phyloP scores from a whole-genome alignment of 352 stramenopile genomes.

The Halophytophthora polymorphica region DNA sequence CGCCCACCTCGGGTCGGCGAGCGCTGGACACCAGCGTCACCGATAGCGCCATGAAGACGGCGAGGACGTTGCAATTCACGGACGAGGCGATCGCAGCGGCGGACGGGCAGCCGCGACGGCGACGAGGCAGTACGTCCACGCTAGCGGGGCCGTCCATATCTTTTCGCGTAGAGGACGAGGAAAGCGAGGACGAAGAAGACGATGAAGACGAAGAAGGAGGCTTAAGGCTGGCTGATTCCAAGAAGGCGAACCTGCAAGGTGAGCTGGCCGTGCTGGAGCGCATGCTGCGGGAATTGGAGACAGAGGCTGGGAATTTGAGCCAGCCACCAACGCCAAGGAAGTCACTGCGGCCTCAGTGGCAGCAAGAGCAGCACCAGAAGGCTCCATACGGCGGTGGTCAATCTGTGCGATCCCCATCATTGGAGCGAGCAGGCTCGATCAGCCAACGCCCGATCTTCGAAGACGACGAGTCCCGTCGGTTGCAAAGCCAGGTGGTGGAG shows the following conservation, averaged over 20 bases:
- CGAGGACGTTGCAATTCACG: slow-evolving; percentile 18
- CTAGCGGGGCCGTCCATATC: slow-evolving; percentile 13
- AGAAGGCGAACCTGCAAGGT: slow-evolving; percentile 25
- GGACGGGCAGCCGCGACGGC: slow-evolving; percentile 10
- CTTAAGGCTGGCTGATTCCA: not conserved
- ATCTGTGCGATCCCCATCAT: slow-evolving; percentile 2
- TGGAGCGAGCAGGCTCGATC: not conserved
- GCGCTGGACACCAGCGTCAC: not conserved
- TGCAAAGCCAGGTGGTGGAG: not conserved
- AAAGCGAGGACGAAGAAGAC: slow-evolving; percentile 13
- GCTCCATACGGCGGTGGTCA: not conserved
- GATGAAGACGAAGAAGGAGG: slow-evolving; percentile 3
- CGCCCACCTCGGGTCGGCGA: not conserved
- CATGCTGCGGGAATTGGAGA: slow-evolving; percentile 39
- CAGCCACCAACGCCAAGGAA: slow-evolving; percentile 18
- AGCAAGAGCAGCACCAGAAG: slow-evolving; percentile 9
- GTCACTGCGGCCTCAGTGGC: slow-evolving; percentile 2
- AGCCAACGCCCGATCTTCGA: slow-evolving; percentile 1
- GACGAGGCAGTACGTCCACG: not conserved
- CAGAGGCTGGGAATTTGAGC: slow-evolving; percentile 26
- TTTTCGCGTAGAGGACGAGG: slow-evolving; percentile 26
- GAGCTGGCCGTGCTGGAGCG: slow-evolving; percentile 39
- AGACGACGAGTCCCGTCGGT: slow-evolving; percentile 1
- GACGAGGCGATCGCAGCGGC: slow-evolving; percentile 22
- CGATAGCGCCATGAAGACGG: slow-evolving; percentile 17